phyloP scores from a whole-genome alignment of 352 stramenopile species.

The Globisporangium nunn region DNA sequence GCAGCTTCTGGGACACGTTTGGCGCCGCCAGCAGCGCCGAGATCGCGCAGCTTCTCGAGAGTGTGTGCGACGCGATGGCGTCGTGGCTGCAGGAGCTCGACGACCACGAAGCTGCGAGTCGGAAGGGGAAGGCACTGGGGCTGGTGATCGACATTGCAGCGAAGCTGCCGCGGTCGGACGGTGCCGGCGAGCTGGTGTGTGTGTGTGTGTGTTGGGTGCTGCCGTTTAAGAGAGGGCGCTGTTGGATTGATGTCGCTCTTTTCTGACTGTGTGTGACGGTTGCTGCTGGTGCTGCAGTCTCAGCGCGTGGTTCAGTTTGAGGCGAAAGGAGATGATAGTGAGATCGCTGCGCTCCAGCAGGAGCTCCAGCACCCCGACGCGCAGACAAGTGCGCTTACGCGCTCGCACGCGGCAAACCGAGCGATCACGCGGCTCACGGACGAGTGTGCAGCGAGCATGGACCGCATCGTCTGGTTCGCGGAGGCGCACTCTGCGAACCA shows the following conservation, averaged over 20 bases:
- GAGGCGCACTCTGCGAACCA: conserved; percentile 8
- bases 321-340: neutral
- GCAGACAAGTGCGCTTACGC: conserved; percentile 16
- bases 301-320: neutral
- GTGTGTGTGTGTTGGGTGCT: neutral
- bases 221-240: too few species aligned
- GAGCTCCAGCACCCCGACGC: conserved; percentile 7
- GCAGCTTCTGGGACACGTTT: conserved; percentile 22
- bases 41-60: conserved; percentile 28
- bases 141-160: conserved; percentile 14
- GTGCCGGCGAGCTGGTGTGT: conserved; percentile 8
- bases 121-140: conserved; percentile 15
- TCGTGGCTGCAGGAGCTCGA: conserved; percentile 22
- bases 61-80: conserved; percentile 28
- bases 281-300: neutral
- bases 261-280: neutral
- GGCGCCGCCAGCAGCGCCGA: conserved; percentile 23
- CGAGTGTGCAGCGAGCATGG: conserved; percentile 32
- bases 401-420: conserved; percentile 29
- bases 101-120: neutral
- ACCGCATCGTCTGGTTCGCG: conserved; percentile 27
- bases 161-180: conserved; percentile 9
- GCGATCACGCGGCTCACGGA: conserved; percentile 35
- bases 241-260: neutral
- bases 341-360: conserved; percentile 2